Conservation (phyloP, 495 filamentous ascomycete species). For the Neurospora pannonica region DNA sequence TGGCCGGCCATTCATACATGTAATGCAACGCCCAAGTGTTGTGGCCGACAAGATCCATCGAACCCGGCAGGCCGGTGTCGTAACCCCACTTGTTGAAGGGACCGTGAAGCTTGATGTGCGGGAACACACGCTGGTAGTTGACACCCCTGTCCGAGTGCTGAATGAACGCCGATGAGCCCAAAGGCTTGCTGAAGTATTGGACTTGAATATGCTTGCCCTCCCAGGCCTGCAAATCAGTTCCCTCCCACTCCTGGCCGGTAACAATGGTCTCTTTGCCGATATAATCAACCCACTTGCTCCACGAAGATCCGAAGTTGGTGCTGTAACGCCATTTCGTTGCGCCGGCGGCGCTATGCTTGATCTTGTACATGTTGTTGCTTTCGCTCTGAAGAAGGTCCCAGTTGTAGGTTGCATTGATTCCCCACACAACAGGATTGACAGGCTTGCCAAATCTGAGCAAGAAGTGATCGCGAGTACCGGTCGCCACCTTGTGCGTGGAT, state of each 20-base stretch:
- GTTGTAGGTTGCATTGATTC: slow-evolving; percentile 50
- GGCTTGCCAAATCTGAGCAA: slow-evolving; percentile 40
- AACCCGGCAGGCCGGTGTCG: slow-evolving; percentile 51
- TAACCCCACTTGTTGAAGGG: slow-evolving; percentile 61
- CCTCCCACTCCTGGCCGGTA: slow-evolving; percentile 43
- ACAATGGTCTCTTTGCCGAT: slow-evolving; percentile 31
- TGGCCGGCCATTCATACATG: slow-evolving; percentile 56
- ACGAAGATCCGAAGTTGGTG: slow-evolving; percentile 51
- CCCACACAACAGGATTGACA: slow-evolving; percentile 51
- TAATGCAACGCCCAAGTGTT: slow-evolving; percentile 53
- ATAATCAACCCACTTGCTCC: slow-evolving; percentile 52
- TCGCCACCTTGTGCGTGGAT: slow-evolving; percentile 24
- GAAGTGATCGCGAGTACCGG: slow-evolving; percentile 44
- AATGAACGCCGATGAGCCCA: slow-evolving; percentile 55
- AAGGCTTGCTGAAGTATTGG: slow-evolving; percentile 57
- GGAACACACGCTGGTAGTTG: slow-evolving; percentile 44
- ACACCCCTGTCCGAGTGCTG: slow-evolving; percentile 50
- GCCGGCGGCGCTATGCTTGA: slow-evolving; percentile 53
- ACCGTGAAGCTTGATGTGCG: slow-evolving; percentile 53
- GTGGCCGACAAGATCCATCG: slow-evolving; percentile 43
- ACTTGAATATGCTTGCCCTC: slow-evolving; percentile 54
- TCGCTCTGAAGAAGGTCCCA: slow-evolving; percentile 35
- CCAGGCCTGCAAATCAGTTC: slow-evolving; percentile 55
- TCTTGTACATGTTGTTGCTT: slow-evolving; percentile 24
- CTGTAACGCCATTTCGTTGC: slow-evolving; percentile 58